These are phyloP conservation scores for Ophiostoma piceae DNA, from an alignment of 2,329 filamentous ascomycete species.

Conservation along the genomic window DNA sequence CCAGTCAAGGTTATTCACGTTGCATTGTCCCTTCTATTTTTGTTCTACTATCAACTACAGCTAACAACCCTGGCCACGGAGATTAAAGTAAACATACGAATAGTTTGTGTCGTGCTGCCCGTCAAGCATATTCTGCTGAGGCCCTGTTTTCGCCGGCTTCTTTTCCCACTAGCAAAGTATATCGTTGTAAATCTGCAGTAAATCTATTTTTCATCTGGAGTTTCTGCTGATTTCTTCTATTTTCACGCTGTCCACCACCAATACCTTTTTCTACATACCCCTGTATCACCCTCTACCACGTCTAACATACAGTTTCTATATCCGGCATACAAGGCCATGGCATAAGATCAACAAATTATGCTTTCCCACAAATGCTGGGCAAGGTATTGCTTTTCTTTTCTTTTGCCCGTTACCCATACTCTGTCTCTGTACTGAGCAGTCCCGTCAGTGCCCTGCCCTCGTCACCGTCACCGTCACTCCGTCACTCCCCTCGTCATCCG, in stretches of 20 bases:
- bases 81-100: constrained; percentile 9
- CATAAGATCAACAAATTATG: constrained; percentile 58
- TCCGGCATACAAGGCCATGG: constrained; percentile 46
- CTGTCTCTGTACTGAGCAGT: background rate
- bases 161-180: background rate
- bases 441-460: constrained; percentile 1
- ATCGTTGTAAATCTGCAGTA: background rate
- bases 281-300: constrained; percentile 14
- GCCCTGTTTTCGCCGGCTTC: background rate
- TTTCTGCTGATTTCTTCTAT: background rate
- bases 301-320: constrained; percentile 42
- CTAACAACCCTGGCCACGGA: constrained; percentile 7
- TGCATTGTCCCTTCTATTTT: constrained; percentile 14
- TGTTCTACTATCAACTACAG: background rate
- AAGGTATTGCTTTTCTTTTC: constrained; percentile 33
- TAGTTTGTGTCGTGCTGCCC: background rate
- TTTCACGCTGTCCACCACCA: background rate
- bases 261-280: constrained; percentile 15
- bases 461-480: background rate
- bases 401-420: background rate
- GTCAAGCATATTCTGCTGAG: background rate
- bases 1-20: constrained; percentile 6
- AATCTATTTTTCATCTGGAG: background rate
- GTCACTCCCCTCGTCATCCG: constrained; percentile 2
- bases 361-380: constrained; percentile 43